Evolutionary conservation across 1,284 basidiomycete genomes (phyloP).

Genomic region (Xerocomus nothofagi): DNA sequence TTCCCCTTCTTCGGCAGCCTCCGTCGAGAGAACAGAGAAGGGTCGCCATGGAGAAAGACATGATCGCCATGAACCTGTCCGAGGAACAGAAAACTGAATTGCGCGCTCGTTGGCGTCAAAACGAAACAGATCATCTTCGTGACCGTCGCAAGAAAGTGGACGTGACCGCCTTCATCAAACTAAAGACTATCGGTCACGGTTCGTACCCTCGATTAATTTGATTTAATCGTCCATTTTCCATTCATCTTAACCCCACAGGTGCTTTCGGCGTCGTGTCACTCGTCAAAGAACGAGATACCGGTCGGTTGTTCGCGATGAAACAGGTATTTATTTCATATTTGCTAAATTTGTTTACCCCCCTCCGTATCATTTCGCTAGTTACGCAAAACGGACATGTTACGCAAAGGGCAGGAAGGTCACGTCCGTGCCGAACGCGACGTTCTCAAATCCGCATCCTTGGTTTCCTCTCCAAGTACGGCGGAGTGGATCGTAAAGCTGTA

Average conservation of each 20-base stretch:
- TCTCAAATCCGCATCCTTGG: constrained; percentile 76
- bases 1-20: constrained; percentile 82
- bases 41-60: constrained; percentile 84
- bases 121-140: constrained; percentile 88
- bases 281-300: constrained; percentile 78
- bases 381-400: constrained; percentile 94
- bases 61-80: constrained; percentile 70
- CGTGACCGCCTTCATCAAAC: constrained; percentile 81
- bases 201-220: constrained; percentile 34
- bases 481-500: constrained; percentile 94
- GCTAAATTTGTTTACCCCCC: constrained; percentile 29
- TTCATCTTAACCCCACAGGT: constrained; percentile 48
- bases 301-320: constrained; percentile 93
- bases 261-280: constrained; percentile 97
- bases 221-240: constrained; percentile 21
- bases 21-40: constrained; percentile 83
- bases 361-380: constrained; percentile 51
- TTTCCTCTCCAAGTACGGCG: constrained; percentile 65
- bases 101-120: constrained; percentile 77
- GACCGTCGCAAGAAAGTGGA: constrained; percentile 83
- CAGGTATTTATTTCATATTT: constrained; percentile 57
- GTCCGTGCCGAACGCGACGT: constrained; percentile 90
- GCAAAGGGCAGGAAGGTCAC: constrained; percentile 97
- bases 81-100: constrained; percentile 72
- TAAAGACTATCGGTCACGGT: constrained; percentile 97